Conservation (phyloP, 345 rosid species). For the Dimocarpus longan region DNA sequence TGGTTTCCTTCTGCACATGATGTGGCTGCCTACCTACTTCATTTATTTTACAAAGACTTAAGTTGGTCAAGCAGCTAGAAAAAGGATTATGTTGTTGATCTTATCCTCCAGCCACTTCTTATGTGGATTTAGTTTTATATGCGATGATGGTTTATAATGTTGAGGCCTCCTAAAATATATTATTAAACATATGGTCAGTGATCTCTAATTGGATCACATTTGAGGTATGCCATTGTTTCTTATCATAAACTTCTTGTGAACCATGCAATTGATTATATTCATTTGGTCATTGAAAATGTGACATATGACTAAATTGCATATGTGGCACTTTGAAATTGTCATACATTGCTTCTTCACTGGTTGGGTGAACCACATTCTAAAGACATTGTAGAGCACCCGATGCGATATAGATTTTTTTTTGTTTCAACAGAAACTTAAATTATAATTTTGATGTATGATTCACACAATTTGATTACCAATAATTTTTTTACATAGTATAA, state of each 20-base stretch:
- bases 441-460: no score
- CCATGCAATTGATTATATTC: background rate
- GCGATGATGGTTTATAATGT: background rate
- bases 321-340: no score
- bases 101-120: background rate
- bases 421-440: no score
- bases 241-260: background rate
- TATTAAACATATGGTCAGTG: background rate
- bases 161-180: background rate
- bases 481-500: no score
- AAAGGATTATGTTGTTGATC: conserved; percentile 21
- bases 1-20: background rate
- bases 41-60: conserved; percentile 9
- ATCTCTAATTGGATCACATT: conserved; percentile 1
- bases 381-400: no score
- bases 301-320: no score
- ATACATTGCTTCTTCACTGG: no score
- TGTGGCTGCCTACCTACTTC: background rate
- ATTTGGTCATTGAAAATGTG: no score
- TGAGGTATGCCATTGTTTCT: conserved; percentile 2
- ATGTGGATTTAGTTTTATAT: conserved; percentile 11
- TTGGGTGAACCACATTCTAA: no score
- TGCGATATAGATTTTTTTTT: no score
- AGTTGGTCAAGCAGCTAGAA: conserved; percentile 16
- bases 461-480: no score